Base-by-base conservation (phyloP, 2,329 filamentous ascomycete genomes). In the Verticillium nubilum region DNA sequence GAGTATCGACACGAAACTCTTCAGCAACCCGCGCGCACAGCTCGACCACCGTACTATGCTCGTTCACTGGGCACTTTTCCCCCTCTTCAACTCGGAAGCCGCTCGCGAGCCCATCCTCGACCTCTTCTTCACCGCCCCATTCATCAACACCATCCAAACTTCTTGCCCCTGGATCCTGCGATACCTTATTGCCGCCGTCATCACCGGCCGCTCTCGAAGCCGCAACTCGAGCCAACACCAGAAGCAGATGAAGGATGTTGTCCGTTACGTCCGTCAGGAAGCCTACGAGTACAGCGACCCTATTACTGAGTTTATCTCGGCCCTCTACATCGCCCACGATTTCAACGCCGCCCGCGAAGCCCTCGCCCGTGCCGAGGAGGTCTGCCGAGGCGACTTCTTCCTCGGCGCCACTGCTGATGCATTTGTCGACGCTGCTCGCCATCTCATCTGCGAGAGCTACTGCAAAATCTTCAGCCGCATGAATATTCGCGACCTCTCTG, bases 381-480 rank as follows among this genome's bases (percentile, higher is more conserved):
- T 99, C 65, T 85, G 97, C 69, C 90, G 91, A 68, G 86, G 87
- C 70, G 95, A 99, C 78, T 98, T 99, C 83, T 99, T 99, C 89
- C 85, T 99, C 60, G 86, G 90, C 59, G 88, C 87, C 23, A 86
- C 90, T 3, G 87, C 91, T 33, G 94, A 98, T 69, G 82, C 87
- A 50, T 99, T 99, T 72, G 91, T 99, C 64, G 94, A 98, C 72
- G 89, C 92, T 55, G 95, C 95, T 42, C 86, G 95, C 71, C 95
- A 99, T 81, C 83, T 99, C 62, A 98, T 99, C 75, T 98, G 94
- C 58, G 95, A 99, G 82, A 92, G 88, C 75, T 99, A 99, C 85
- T 99, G 95, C 91, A 98, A 98, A 86, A 99, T 99, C 74, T 96
- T 98, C 77, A 92, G 96, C 73, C 86, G 94, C 69, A 99, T 99